Evolutionary conservation across 352 stramenopile species (phyloP), one percentile per base, ranked within the genome.

Genomic region (Phytophthora aleatoria): DNA sequence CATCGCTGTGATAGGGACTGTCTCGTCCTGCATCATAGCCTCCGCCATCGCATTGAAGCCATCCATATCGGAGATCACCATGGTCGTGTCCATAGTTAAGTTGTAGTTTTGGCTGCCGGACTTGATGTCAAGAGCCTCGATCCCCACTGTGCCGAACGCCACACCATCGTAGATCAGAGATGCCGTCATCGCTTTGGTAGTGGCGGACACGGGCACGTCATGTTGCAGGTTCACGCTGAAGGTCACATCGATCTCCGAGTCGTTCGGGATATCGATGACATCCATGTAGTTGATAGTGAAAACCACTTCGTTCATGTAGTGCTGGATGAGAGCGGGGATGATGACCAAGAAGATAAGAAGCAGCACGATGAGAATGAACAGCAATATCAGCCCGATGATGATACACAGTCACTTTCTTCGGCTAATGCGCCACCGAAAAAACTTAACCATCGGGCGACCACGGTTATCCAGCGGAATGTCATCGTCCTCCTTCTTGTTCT

Each of bases 211-310:
- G 1, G 60, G n/a, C n/a, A n/a, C n/a, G n/a, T n/a, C n/a, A n/a
- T n/a, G n/a, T n/a, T n/a, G n/a, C n/a, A n/a, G n/a, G n/a, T 70
- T 82, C 6, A 92, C 50, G n/a, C 77, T 87, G 26, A 89, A 57
- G 38, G 80, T 73, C 24, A 88, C 75, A 28, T 64, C 71, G 20
- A 86, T 64, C 9, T 65, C 71, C 33, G 71, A 67, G 55, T 76
- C 74, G 13, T 69, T 69, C 51, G 51, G 9, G 64, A 20, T 20
- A 20, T 20, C 20, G 20, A 20, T 20, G 20, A 1, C 20, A 20
- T 20, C 20, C 20, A 20, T 20, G 20, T 20, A 20, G 20, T 20
- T 20, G 20, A 20, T 20, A 1, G 20, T 20, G 20, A 20, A 20
- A 20, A 20, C 20, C 20, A 20, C 20, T 20, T 20, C 20, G 20